Conservation (phyloP, 768 basidiomycete genomes). For the Naganishia vaughanmartiniae region DNA sequence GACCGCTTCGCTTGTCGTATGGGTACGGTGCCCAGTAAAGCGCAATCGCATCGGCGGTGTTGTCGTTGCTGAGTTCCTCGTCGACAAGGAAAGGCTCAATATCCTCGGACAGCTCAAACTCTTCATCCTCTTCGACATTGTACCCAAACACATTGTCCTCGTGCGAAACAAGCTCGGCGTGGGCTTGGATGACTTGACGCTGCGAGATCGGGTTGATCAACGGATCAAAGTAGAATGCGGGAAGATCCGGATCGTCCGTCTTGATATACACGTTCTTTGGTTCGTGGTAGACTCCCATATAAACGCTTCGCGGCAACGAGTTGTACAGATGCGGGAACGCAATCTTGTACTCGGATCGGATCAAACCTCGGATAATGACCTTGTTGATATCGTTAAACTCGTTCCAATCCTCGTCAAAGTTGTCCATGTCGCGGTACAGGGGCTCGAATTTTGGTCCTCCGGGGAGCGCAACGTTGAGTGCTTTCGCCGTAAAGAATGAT, state of each 20-base stretch:
- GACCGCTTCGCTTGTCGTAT: constrained; percentile 85
- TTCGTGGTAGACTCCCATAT: constrained; percentile 80
- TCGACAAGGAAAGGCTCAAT: constrained; percentile 76
- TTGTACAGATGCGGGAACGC: constrained; percentile 99
- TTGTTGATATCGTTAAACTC: constrained; percentile 99
- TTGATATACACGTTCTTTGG: constrained; percentile 99
- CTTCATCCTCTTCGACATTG: constrained; percentile 64
- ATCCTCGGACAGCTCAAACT: constrained; percentile 74
- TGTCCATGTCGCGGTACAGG: constrained; percentile 89
- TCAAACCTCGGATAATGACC: constrained; percentile 97
- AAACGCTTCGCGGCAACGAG: constrained; percentile 90
- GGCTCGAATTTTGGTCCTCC: constrained; percentile 99
- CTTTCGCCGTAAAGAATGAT: constrained; percentile 93
- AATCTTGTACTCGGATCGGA: constrained; percentile 97
- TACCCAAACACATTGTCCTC: constrained; percentile 93
- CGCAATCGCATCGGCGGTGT: constrained; percentile 93
- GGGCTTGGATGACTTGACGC: constrained; percentile 79
- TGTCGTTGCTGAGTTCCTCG: constrained; percentile 76
- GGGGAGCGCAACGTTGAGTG: constrained; percentile 57
- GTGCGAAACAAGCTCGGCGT: constrained; percentile 74
- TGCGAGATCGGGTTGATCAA: constrained; percentile 96
- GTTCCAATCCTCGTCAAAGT: constrained; percentile 98
- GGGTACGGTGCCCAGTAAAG: constrained; percentile 99
- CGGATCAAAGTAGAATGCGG: constrained; percentile 98
- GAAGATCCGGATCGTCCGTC: constrained; percentile 97